Conservation (phyloP, 169 alveolate species). For the Plasmodium adleri region DNA sequence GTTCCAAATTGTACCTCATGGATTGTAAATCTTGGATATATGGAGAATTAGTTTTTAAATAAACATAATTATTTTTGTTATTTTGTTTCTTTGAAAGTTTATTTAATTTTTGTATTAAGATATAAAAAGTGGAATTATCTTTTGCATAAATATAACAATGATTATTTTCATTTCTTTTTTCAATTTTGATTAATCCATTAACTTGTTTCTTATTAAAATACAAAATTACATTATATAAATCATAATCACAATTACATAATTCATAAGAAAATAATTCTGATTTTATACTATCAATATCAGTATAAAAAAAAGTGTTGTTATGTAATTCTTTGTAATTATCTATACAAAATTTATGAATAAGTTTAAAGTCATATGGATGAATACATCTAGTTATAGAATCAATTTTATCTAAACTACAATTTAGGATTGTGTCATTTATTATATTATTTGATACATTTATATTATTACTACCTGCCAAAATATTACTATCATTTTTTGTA, state of each 20-base stretch:
- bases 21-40: conserved; percentile 14
- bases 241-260: conserved; percentile 57
- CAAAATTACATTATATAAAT: conserved; percentile 40
- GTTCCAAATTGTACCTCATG: background rate
- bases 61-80: background rate
- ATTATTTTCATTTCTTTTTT: conserved; percentile 18
- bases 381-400: conserved; percentile 28
- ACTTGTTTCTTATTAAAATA: conserved; percentile 3
- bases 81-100: conserved; percentile 14
- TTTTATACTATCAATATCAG: conserved; percentile 8
- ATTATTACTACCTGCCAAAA: background rate
- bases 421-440: background rate
- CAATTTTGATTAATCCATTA: conserved; percentile 39
- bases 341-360: conserved; percentile 30
- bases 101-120: conserved; percentile 16
- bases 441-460: background rate
- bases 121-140: conserved; percentile 7
- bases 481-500: background rate
- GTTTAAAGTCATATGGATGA: conserved; percentile 45
- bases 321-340: conserved; percentile 32
- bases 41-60: conserved; percentile 36
- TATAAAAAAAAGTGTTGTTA: conserved; percentile 25
- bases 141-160: conserved; percentile 62
- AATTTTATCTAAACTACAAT: background rate
- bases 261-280: conserved; percentile 43